Percentiles rank a stretch among this genome's conserved stretches.
Evolutionary conservation across 805 yeast species (phyloP).

Genomic region (Candida silvicultrix): DNA sequence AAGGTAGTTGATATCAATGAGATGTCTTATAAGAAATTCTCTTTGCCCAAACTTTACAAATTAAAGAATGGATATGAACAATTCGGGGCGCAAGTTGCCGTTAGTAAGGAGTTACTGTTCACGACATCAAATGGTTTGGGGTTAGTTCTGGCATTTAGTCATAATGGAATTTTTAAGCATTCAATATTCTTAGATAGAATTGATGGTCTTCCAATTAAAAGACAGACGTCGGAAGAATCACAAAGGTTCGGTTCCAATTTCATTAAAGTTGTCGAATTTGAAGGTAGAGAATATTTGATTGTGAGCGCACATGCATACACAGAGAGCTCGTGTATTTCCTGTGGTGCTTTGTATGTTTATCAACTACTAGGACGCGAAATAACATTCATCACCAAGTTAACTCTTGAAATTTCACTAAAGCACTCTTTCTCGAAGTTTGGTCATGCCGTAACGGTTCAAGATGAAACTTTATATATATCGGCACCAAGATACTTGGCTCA

Average conservation of each 20-base stretch:
- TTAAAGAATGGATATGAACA: conserved; percentile 30
- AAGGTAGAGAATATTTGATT: conserved; percentile 23
- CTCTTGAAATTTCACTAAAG: not conserved
- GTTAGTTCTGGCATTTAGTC: conserved; percentile 28
- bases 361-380: not conserved
- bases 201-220: conserved; percentile 19
- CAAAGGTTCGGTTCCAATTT: conserved; percentile 13
- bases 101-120: conserved; percentile 21
- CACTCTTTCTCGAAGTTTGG: conserved; percentile 14
- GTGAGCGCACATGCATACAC: conserved; percentile 25
- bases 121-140: conserved; percentile 34
- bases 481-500: conserved; percentile 38
- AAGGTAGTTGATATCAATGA: conserved; percentile 7
- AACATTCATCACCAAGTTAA: conserved; percentile 5
- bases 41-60: conserved; percentile 13
- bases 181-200: conserved; percentile 8
- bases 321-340: conserved; percentile 21
- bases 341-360: conserved; percentile 38
- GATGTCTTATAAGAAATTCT: not conserved
- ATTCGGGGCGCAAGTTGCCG: conserved; percentile 32
- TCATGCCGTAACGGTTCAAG: conserved; percentile 1
- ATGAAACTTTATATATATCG: conserved; percentile 27
- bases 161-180: conserved; percentile 13
- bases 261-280: conserved; percentile 9
- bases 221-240: conserved; percentile 8